These are phyloP conservation scores for Glycine latifolia DNA, from an alignment of 306 rosid species.

Conservation along the genomic window DNA sequence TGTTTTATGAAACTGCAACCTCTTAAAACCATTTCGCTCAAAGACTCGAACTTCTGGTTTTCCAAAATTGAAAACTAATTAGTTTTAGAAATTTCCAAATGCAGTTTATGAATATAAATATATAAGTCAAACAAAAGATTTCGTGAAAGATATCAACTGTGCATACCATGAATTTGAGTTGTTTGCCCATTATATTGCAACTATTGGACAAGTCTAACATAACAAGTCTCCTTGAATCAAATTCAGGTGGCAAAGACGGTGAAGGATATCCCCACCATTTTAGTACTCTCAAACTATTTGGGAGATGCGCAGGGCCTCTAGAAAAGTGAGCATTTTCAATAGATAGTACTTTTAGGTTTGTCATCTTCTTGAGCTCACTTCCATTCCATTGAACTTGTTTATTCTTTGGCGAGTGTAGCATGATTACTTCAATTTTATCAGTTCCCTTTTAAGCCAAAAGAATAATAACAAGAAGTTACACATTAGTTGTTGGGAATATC, in stretches of 20 bases:
- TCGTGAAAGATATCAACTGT: neutral
- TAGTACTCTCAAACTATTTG: slow-evolving; percentile 33
- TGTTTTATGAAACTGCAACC: slow-evolving; percentile 1
- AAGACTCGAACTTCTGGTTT: slow-evolving; percentile 22
- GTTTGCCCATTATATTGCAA: slow-evolving; percentile 1
- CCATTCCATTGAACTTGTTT: slow-evolving; percentile 28
- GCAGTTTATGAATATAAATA: neutral
- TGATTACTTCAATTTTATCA: neutral
- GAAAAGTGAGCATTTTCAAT: slow-evolving; percentile 26
- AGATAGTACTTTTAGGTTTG: slow-evolving; percentile 32
- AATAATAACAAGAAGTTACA: neutral
- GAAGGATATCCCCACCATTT: slow-evolving; percentile 32
- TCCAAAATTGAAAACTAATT: neutral
- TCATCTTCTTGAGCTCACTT: slow-evolving; percentile 38
- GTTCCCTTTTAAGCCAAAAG: slow-evolving; percentile 34
- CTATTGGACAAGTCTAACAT: slow-evolving; percentile 28
- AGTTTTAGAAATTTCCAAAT: neutral
- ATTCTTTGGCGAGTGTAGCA: slow-evolving; percentile 9
- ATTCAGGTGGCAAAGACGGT: slow-evolving; percentile 15
- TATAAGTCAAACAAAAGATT: neutral
- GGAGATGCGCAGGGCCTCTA: slow-evolving; percentile 20
- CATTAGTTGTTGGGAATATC: neutral
- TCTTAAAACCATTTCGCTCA: slow-evolving; percentile 6
- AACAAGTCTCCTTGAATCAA: slow-evolving; percentile 16
- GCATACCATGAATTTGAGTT: slow-evolving; percentile 6